Percentiles rank a stretch among this genome's conserved stretches.
Conservation (phyloP, 495 filamentous ascomycete genomes). For the Astrothelium subdiscretum region DNA sequence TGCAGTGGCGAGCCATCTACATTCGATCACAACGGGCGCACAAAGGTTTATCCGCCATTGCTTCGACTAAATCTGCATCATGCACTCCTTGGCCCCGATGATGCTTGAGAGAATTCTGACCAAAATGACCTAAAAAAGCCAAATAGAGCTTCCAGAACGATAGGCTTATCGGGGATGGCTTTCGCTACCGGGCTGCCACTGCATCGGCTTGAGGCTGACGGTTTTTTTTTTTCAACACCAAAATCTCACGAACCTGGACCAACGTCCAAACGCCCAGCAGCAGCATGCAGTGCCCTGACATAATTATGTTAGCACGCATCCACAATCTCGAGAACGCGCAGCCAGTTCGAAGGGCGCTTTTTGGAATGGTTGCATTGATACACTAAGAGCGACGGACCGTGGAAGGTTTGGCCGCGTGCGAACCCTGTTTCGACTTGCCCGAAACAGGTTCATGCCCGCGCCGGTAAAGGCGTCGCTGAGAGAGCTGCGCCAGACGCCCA, state of each 20-base stretch:
- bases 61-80: not conserved
- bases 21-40: not conserved
- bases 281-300: not conserved
- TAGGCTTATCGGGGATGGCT: not conserved
- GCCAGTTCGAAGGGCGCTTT: not conserved
- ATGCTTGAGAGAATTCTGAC: not conserved
- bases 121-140: not conserved
- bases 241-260: not conserved
- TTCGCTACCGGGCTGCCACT: not conserved
- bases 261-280: not conserved
- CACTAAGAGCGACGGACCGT: not conserved
- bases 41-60: not conserved
- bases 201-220: not conserved
- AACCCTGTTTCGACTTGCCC: not conserved
- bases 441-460: not conserved
- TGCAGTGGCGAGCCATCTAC: not conserved
- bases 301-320: not conserved
- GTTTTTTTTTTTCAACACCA: not conserved
- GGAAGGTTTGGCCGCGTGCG: not conserved
- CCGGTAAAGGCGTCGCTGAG: not conserved
- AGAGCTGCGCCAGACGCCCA: not conserved
- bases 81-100: not conserved
- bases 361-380: not conserved
- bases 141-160: not conserved
- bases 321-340: not conserved